Base-by-base conservation (phyloP, 768 basidiomycete genomes). In the Naematelia aurantialba region DNA sequence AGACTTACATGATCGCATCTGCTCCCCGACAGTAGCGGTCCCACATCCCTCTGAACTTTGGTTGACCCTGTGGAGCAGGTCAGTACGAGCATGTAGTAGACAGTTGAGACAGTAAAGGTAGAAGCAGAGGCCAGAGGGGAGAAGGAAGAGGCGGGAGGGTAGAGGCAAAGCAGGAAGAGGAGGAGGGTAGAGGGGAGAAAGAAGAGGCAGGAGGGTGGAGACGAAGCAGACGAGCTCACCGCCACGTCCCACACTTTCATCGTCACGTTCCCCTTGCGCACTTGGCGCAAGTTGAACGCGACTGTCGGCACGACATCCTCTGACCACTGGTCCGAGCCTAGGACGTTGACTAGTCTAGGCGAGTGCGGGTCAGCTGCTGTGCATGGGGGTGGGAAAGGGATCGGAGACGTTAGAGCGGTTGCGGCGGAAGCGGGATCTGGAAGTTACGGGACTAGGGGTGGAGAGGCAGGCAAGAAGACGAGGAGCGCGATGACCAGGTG, bases 221-320 rank as follows among this genome's bases (percentile, higher is more conserved):
- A 5, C 1, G 31, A 27, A 34, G 44, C 3, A 29, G 5, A 4
- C 27, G 19, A 45, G 58, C 84, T 66, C 62, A 89, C 91, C 62
- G 91, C 91, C 39, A 96, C 89, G 76, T 96, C 92, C 92, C 92
- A 96, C 49, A 96, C 85, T 76, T 91, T 94, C 71, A 96, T 80
- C 0, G 89, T 90, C 0, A 94, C 85, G 60, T 91, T 93, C 12
- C 90, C 91, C 69, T 89, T 91, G 62, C 87, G 81, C 12, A 94
- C 86, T 75, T 89, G 90, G 19, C 89, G 83, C 69, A 91, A 85
- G 67, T 91, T 92, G 81, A 91, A 96, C 5, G 91, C 90, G 21
- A 96, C 88, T 1, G 92, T 96, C 0, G 92, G 92, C 0, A 91
- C 91, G n/a, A 92, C 90, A 55, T 94, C 92, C 80, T 93, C 90